Percentiles rank a stretch among this genome's conserved stretches.
Evolutionary conservation across 1,284 basidiomycete species (phyloP).

Genomic region (Paramarasmius palmivorus): DNA sequence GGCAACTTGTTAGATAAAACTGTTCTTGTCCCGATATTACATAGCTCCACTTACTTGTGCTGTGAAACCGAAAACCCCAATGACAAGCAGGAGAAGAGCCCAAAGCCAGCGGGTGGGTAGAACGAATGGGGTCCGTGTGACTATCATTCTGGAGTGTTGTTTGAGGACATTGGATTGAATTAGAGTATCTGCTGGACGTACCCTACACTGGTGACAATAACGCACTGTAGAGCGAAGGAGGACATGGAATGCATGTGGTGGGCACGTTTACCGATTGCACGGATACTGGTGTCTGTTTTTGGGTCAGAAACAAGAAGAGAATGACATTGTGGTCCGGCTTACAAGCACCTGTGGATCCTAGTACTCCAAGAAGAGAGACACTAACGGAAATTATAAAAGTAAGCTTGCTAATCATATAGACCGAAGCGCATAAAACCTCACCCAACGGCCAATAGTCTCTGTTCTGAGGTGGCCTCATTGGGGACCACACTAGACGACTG

Average conservation of each 20-base stretch:
- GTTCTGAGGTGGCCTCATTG: conserved; percentile 35
- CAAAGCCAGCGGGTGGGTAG: conserved; percentile 49
- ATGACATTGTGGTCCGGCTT: conserved; percentile 21
- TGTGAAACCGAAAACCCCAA: conserved; percentile 60
- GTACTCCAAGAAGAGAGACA: conserved; percentile 56
- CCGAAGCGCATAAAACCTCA: conserved; percentile 22
- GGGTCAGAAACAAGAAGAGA: neutral
- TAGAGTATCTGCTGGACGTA: conserved; percentile 27
- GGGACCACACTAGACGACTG: conserved; percentile 12
- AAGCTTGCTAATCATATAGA: too few species aligned
- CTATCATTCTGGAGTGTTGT: conserved; percentile 38
- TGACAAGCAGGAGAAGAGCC: conserved; percentile 43
- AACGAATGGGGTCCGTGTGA: conserved; percentile 40
- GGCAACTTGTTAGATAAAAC: conserved; percentile 2
- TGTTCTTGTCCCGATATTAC: too few species aligned
- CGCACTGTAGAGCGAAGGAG: conserved; percentile 66
- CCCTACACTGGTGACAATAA: conserved; percentile 54
- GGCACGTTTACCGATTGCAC: conserved; percentile 73
- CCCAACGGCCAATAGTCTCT: conserved; percentile 56
- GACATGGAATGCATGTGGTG: conserved; percentile 74
- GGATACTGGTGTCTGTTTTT: conserved; percentile 58
- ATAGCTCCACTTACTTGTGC: too few species aligned
- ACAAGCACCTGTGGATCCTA: conserved; percentile 65
- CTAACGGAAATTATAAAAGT: conserved; percentile 29
- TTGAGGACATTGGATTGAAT: conserved; percentile 13